Evolutionary conservation across 768 basidiomycete species (phyloP).

Genomic region (Tephrocybe rancida): DNA sequence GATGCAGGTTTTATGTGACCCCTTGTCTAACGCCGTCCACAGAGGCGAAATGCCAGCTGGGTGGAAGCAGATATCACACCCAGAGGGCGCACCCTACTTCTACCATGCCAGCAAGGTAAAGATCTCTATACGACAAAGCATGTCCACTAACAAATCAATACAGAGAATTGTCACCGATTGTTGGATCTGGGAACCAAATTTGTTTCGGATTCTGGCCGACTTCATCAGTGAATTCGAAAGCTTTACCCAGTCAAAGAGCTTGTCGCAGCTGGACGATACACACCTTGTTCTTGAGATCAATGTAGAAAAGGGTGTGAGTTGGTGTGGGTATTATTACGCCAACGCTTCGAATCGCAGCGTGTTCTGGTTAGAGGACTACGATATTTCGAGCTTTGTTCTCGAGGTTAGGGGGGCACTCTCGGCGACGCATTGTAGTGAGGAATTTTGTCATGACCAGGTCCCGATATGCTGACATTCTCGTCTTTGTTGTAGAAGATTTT

Average conservation of each 20-base stretch:
- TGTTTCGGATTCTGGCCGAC: background rate
- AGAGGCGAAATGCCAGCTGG: slow-evolving; percentile 5
- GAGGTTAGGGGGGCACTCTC: slow-evolving; percentile 3
- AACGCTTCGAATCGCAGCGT: background rate
- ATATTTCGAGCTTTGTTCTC: background rate
- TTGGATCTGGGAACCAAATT: slow-evolving; percentile 1
- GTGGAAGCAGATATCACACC: slow-evolving; percentile 8
- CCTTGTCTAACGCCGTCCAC: background rate
- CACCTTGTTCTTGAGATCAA: slow-evolving; percentile 6
- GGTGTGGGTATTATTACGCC: slow-evolving; percentile 12
- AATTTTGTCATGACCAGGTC: background rate
- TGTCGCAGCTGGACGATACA: background rate
- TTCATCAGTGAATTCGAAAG: slow-evolving; percentile 1
- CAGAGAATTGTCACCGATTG: slow-evolving; percentile 12
- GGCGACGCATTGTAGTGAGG: slow-evolving; percentile 10
- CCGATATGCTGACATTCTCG: no score
- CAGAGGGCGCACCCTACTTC: slow-evolving; percentile 16
- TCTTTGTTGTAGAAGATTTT: background rate
- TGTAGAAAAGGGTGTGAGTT: background rate
- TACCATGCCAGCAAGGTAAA: slow-evolving; percentile 6
- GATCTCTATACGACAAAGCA: background rate
- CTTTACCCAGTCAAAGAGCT: background rate
- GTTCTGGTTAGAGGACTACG: slow-evolving; percentile 11
- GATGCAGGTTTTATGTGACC: background rate
- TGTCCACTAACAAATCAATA: background rate